A percentile compares a stretch with the other conserved stretches of the same genome.
phyloP scores from a whole-genome alignment of 768 basidiomycete species.

The Tephrocybe sp. region DNA sequence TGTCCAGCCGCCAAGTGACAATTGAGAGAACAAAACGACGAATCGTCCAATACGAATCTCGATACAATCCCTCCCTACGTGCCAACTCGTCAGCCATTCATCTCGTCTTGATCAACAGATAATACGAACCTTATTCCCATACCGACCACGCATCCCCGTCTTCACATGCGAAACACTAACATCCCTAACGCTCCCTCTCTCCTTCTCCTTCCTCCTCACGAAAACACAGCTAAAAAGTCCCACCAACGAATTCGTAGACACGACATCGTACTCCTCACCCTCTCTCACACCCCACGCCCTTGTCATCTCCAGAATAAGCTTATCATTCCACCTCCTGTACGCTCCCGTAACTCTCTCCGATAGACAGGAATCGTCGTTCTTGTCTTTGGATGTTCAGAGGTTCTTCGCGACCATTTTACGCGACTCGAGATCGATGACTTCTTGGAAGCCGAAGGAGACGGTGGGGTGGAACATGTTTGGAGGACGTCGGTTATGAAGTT shows the following conservation, averaged over 20 bases:
- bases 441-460: constrained; percentile 93
- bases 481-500: constrained; percentile 80
- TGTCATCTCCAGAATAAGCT: constrained; percentile 67
- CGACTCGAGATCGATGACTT: constrained; percentile 93
- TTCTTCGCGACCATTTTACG: constrained; percentile 92
- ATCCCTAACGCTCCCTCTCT: constrained; percentile 49
- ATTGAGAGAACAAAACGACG: constrained; percentile 93
- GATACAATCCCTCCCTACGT: constrained; percentile 85
- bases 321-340: constrained; percentile 89
- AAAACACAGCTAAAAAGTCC: constrained; percentile 82
- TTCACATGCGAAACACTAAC: constrained; percentile 80
- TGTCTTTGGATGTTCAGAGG: constrained; percentile 73
- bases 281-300: constrained; percentile 70
- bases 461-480: constrained; percentile 70
- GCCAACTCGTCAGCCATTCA: not conserved
- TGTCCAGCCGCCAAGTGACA: constrained; percentile 98
- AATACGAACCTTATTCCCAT: constrained; percentile 88
- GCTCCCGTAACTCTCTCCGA: constrained; percentile 84
- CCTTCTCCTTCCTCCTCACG: constrained; percentile 63
- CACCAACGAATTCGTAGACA: constrained; percentile 85
- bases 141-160: constrained; percentile 87
- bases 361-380: constrained; percentile 45
- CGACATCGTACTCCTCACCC: constrained; percentile 82
- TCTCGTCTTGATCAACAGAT: not conserved
- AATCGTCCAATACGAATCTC: constrained; percentile 86